Conservation (phyloP, 176 grass and related monocot genomes). For the Elaeis guineensis region DNA sequence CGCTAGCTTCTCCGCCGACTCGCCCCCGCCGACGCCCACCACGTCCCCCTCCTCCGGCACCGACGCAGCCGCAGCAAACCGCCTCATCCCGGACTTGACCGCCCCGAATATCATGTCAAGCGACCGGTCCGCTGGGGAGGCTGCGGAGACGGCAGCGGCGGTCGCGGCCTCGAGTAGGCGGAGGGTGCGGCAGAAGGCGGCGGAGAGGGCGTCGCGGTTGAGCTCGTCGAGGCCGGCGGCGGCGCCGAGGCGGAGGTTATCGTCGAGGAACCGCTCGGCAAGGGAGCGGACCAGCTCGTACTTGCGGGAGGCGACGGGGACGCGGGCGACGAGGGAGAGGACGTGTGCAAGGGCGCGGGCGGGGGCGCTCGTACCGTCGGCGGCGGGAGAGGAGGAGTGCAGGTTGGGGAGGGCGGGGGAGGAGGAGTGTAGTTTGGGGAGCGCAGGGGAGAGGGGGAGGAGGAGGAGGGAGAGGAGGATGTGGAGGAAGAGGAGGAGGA, state of each 20-base stretch:
- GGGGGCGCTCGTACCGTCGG: conserved; percentile 18
- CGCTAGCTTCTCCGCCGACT: conserved; percentile 57
- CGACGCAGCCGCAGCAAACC: conserved; percentile 19
- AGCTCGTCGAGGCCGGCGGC: conserved; percentile 18
- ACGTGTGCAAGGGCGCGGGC: conserved; percentile 63
- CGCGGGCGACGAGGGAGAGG: conserved; percentile 41
- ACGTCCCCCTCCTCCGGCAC: neutral
- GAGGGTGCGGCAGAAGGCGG: conserved; percentile 49
- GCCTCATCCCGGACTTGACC: conserved; percentile 30
- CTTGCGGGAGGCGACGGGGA: conserved; percentile 82
- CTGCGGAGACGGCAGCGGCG: conserved; percentile 7
- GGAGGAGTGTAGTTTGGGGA: conserved; percentile 13
- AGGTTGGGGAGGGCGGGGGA: conserved; percentile 4
- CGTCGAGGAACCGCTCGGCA: conserved; percentile 73
- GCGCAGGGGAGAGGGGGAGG: conserved; percentile 24
- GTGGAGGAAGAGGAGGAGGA: conserved; percentile 30
- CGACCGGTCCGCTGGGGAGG: conserved; percentile 22
- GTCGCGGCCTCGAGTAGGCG: conserved; percentile 38
- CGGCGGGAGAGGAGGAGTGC: neutral
- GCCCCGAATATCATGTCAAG: conserved; percentile 16
- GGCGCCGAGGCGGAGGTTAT: conserved; percentile 23
- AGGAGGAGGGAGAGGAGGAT: conserved; percentile 40
- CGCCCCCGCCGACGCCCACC: conserved; percentile 27
- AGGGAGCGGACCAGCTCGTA: conserved; percentile 58
- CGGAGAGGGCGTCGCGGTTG: conserved; percentile 34